Percentiles rank a stretch among this genome's conserved stretches.
phyloP scores from a whole-genome alignment of 1,284 basidiomycete species.

The Tilletiaria anomala region DNA sequence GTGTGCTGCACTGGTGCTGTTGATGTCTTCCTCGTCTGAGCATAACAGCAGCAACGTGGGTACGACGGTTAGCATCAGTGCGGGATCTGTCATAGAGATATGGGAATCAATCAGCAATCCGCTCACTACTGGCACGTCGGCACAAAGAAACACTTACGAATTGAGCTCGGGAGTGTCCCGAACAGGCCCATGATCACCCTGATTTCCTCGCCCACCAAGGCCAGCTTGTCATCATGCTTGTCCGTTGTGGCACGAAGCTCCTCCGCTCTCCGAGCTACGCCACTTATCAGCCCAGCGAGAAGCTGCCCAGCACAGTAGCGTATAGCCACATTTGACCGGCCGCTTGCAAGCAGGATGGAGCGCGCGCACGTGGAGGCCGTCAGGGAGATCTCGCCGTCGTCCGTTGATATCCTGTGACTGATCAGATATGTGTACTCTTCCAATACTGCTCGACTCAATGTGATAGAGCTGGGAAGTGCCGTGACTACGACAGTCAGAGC shows the following conservation, averaged over 20 bases:
- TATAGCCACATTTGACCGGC: too few species aligned
- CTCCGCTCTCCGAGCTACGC: neutral
- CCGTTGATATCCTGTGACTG: neutral
- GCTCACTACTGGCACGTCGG: neutral
- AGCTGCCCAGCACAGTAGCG: neutral
- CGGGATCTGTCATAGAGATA: too few species aligned
- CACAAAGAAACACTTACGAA: neutral
- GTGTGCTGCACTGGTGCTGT: slow-evolving; percentile 40
- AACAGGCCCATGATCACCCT: neutral
- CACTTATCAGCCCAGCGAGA: neutral
- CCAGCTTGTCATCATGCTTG: neutral
- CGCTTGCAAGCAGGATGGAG: too few species aligned
- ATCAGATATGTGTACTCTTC: neutral
- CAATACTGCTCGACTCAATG: neutral
- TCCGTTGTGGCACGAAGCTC: neutral
- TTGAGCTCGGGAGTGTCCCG: neutral
- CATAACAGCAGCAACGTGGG: neutral
- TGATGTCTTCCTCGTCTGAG: too few species aligned
- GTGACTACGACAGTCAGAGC: neutral
- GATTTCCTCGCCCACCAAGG: neutral
- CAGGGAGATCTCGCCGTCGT: neutral
- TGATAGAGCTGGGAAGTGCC: neutral
- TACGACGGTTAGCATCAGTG: neutral
- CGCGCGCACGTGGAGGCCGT: neutral
- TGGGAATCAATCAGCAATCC: too few species aligned